Evolutionary conservation across 2,329 filamentous ascomycete genomes (phyloP), one percentile per base, ranked within the genome.

Genomic region (Sporothrix inflata): DNA sequence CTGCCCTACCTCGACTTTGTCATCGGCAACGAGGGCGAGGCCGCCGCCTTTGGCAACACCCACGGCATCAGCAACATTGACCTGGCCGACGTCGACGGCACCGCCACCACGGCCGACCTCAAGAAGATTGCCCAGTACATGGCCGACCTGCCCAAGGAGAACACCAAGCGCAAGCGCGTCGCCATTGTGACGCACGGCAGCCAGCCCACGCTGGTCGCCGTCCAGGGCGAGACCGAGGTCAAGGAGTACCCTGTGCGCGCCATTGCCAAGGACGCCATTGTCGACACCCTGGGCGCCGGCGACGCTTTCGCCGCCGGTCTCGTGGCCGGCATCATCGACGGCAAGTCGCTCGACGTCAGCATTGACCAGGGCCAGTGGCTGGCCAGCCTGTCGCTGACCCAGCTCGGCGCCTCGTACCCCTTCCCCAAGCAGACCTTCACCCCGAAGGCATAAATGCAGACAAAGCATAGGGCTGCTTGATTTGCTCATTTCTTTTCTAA

Each of bases 301-400:
- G 72, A 73, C 49, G 72, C 96, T 70, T 99, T 99, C 79, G 95
- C 96, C 73, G 96, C 94, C 80, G 96, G 96, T 75, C 94, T 99
- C 84, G 87, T 93, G 72, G 96, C 96, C 70, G 96, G 94, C 80
- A 86, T 98, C 75, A 91, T 97, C 74, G 87, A 95, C 83, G 94
- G 92, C 82, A 93, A 96, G 85, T 81, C 89, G 71, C 87, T 99
- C 68, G 90, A 92, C 78, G 89, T 90, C 76, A 88, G 88, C 79
- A 88, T 99, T 77, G 92, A 98, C 82, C 93, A 96, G 88, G 96
- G 96, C 76, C 94, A 98, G 84, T 99, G 96, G 96, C 89, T 99
- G 76, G 96, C 96, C 67, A 91, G 92, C 79, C 86, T 97, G 79
- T 96, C 94, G 87, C 95, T 99, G 82, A 91, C 95, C 85, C 94